These are phyloP conservation scores for Chalaropsis ovoidea DNA, from an alignment of 2,329 filamentous ascomycete genomes.

Conservation along the genomic window DNA sequence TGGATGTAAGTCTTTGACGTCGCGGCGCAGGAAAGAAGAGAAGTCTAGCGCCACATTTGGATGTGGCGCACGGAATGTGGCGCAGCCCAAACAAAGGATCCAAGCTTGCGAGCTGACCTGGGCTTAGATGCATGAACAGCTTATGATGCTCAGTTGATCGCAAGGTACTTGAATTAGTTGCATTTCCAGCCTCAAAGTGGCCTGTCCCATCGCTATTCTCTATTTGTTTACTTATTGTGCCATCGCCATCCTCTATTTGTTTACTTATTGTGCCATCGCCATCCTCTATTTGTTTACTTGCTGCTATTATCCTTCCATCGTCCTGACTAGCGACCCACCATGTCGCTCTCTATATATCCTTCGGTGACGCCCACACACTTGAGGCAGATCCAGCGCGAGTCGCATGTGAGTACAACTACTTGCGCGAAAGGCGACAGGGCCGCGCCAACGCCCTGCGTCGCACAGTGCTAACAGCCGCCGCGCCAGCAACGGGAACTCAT, in stretches of 20 bases:
- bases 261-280: no score
- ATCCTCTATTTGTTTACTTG: background rate
- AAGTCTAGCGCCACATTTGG: constrained; percentile 1
- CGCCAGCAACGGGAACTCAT: constrained; percentile 43
- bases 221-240: no score
- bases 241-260: no score
- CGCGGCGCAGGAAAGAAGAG: background rate
- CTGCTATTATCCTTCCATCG: background rate
- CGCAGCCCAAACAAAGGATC: background rate
- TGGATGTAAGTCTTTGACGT: background rate
- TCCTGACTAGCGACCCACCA: constrained; percentile 29
- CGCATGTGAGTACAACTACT: constrained; percentile 38
- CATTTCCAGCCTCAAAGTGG: background rate
- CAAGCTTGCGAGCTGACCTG: background rate
- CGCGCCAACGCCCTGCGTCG: background rate
- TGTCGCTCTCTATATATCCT: constrained; percentile 53
- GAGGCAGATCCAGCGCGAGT: constrained; percentile 40
- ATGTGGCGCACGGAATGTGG: constrained; percentile 17
- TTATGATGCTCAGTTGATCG: constrained; percentile 2
- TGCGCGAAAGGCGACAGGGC: background rate
- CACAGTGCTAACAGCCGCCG: constrained; percentile 21
- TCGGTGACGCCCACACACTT: constrained; percentile 42
- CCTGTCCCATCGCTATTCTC: background rate
- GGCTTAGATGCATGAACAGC: background rate
- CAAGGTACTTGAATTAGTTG: background rate